These are phyloP conservation scores for Echria macrotheca DNA, from an alignment of 495 filamentous ascomycete species.

Conservation along the genomic window DNA sequence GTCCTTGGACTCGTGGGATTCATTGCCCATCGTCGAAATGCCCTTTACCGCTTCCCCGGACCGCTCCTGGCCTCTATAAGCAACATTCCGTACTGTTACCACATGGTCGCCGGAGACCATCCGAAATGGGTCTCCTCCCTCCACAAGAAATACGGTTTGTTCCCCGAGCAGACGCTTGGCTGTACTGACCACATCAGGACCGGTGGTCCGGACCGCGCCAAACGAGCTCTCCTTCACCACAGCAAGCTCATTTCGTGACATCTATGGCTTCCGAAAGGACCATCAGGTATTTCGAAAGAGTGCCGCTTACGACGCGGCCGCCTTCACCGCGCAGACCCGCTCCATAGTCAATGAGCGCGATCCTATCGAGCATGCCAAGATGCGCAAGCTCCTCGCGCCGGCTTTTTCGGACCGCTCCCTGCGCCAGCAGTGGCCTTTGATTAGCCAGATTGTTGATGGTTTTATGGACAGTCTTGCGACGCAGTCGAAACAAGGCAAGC, in stretches of 20 bases:
- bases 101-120: conserved; percentile 10
- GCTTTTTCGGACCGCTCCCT: conserved; percentile 36
- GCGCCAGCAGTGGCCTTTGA: conserved; percentile 40
- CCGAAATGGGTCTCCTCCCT: conserved; percentile 12
- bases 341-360: conserved; percentile 24
- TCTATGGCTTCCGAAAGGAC: conserved; percentile 31
- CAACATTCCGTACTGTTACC: conserved; percentile 10
- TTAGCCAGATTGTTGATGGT: conserved; percentile 31
- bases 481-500: conserved; percentile 1
- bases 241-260: conserved; percentile 38
- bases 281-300: conserved; percentile 28
- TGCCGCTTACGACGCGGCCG: conserved; percentile 16
- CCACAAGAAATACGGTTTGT: conserved; percentile 24
- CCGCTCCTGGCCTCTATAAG: too few species aligned
- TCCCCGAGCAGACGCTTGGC: not conserved
- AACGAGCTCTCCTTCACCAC: conserved; percentile 41
- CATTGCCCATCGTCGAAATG: too few species aligned
- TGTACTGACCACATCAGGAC: conserved; percentile 17
- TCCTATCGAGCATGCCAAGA: conserved; percentile 31
- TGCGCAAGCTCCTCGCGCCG: conserved; percentile 24
- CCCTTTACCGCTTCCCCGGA: too few species aligned
- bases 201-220: conserved; percentile 40
- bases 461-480: conserved; percentile 31
- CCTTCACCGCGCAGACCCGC: conserved; percentile 21
- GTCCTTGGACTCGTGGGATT: too few species aligned